A percentile compares a stretch with the other conserved stretches of the same genome.
Conservation (phyloP, 2,329 filamentous ascomycete genomes). For the Fusarium praegraminearum region DNA sequence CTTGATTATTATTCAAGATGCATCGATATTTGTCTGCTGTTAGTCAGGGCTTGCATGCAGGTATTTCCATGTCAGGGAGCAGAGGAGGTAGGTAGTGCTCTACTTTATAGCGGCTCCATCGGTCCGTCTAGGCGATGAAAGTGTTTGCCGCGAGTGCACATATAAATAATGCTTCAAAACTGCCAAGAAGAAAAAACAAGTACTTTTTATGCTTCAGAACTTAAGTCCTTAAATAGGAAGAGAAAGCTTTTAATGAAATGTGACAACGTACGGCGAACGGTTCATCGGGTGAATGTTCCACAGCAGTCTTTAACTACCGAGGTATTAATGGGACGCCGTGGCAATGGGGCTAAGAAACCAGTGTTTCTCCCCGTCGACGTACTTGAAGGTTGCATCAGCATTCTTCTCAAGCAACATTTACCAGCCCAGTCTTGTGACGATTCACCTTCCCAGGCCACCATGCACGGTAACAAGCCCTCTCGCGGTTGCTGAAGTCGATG, state of each 20-base stretch:
- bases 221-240: no score
- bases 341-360: no score
- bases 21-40: neutral
- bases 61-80: neutral
- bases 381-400: no score
- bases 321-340: no score
- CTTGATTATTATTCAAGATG: neutral
- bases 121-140: neutral
- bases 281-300: constrained; percentile 9
- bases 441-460: no score
- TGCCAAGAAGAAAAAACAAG: neutral
- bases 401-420: no score
- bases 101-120: neutral
- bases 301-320: constrained; percentile 5
- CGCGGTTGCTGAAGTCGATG: no score
- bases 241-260: neutral
- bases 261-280: neutral
- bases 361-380: no score
- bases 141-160: neutral
- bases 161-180: neutral
- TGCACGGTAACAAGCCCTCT: no score
- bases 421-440: no score
- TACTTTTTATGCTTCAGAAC: neutral
- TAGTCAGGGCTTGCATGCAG: neutral
- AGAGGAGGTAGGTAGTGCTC: neutral